These are phyloP conservation scores for Cocos nucifera DNA, from an alignment of 176 grass and related monocot genomes.

Conservation along the genomic window DNA sequence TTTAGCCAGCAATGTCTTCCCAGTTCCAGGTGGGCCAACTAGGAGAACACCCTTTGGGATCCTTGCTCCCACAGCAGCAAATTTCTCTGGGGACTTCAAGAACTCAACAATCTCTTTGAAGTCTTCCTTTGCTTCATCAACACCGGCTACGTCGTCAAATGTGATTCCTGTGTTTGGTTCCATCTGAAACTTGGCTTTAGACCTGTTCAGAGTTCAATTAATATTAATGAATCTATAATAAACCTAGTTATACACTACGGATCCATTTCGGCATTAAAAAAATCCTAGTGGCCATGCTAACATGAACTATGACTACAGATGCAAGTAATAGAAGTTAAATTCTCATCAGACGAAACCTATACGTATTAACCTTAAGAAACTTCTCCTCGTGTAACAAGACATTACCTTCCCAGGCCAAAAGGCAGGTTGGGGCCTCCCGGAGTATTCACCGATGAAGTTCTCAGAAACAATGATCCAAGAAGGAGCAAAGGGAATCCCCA, in stretches of 20 bases:
- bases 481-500: conserved; percentile 57
- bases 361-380: too few relatives aligned
- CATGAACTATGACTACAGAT: too few relatives aligned
- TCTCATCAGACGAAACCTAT: too few relatives aligned
- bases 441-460: conserved; percentile 22
- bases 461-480: conserved; percentile 39
- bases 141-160: conserved; percentile 64
- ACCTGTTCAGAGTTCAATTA: conserved; percentile 17
- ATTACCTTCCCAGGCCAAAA: conserved; percentile 50
- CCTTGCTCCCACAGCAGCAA: conserved; percentile 49
- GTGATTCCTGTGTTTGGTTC: conserved; percentile 83
- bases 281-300: too few relatives aligned
- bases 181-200: conserved; percentile 84
- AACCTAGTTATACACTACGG: too few relatives aligned
- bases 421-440: conserved; percentile 35
- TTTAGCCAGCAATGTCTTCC: conserved; percentile 54
- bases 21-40: conserved; percentile 49
- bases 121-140: conserved; percentile 81
- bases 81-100: conserved; percentile 49
- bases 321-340: too few relatives aligned
- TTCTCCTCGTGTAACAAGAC: too few relatives aligned
- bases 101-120: conserved; percentile 93
- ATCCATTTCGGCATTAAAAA: too few relatives aligned
- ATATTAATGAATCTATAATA: too few relatives aligned
- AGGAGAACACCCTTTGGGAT: conserved; percentile 70